A percentile compares a stretch with the other conserved stretches of the same genome.
These are phyloP conservation scores for Teratosphaeria destructans DNA, from an alignment of 2,329 filamentous ascomycete genomes.

Conservation along the genomic window DNA sequence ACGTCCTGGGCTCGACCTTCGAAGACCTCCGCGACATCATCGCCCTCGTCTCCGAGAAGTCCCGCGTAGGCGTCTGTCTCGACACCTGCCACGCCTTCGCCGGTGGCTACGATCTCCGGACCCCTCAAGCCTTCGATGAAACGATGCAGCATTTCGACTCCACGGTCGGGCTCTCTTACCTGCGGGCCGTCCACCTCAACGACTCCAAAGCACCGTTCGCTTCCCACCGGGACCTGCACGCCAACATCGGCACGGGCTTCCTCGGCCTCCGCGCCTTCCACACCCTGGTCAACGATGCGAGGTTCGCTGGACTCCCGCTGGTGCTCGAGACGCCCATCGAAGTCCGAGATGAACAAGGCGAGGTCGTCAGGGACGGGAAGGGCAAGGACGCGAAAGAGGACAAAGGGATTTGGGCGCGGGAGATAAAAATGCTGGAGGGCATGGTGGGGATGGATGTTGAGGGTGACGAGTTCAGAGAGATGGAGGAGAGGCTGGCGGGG, in stretches of 20 bases:
- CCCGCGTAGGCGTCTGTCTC: slow-evolving; percentile 81
- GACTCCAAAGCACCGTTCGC: slow-evolving; percentile 84
- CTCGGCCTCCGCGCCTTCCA: slow-evolving; percentile 85
- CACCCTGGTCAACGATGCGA: slow-evolving; percentile 72
- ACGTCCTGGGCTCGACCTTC: slow-evolving; percentile 75
- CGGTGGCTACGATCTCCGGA: slow-evolving; percentile 80
- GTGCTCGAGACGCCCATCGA: slow-evolving; percentile 95
- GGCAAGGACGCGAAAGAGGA: slow-evolving; percentile 54
- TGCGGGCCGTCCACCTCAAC: slow-evolving; percentile 83
- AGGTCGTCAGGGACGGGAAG: slow-evolving; percentile 32
- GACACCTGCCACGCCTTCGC: slow-evolving; percentile 97
- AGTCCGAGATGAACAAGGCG: slow-evolving; percentile 52
- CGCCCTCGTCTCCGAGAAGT: slow-evolving; percentile 64
- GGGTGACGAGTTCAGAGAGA: slow-evolving; percentile 56
- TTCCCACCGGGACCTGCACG: slow-evolving; percentile 80
- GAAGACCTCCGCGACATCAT: slow-evolving; percentile 84
- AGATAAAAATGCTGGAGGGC: slow-evolving; percentile 89
- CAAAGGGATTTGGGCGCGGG: slow-evolving; percentile 74
- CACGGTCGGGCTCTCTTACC: slow-evolving; percentile 65
- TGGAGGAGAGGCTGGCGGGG: slow-evolving; percentile 56
- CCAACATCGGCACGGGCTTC: slow-evolving; percentile 93
- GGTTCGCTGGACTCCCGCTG: slow-evolving; percentile 73
- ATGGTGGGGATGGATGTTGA: slow-evolving; percentile 76
- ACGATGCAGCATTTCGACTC: slow-evolving; percentile 70
- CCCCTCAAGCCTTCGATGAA: slow-evolving; percentile 58